Base-by-base conservation (phyloP, 805 yeast genomes). In the Lachancea thermotolerans region DNA sequence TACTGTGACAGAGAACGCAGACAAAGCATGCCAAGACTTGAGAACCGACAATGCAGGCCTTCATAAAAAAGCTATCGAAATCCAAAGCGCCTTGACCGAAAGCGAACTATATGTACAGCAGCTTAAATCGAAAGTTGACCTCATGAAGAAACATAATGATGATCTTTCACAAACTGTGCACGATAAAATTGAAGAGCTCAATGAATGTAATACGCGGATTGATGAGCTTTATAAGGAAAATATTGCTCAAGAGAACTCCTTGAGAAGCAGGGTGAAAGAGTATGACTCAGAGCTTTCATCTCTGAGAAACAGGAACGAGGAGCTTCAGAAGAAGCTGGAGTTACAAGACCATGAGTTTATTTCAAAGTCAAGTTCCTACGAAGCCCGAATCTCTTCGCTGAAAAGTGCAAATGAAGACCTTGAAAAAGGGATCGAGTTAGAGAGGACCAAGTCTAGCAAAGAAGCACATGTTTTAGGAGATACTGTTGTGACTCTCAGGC, bases 341-440 rank as follows among this genome's bases (percentile, higher is more conserved):
- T 18, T 29, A 15, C 37, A 32, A 10, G 35, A 17, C 7, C 2
- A 18, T 10, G 37, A 39, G 30, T 31, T 29, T 31, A 14, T 34
- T 38, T 25, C 49, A 41, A 31, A 41, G 37, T n/a, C 37, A n/a
- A 32, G 42, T 14, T 14, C 42, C 41, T 36, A 47, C 39, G 25
- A 21, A 7, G 25, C 25, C 25, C 25, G 4, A 4, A 21, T 41
- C 11, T 10, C 32, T 10, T 6, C 15, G 4, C 33, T 35, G 17
- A 12, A 14, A 16, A 18, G 28, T 6, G 17, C 27, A 7, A 44
- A 44, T 30, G 42, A 37, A 16, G 36, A 37, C 12, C 17, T 41
- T 12, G 32, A 38, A 29, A 15, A 4, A 8, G 41, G 12, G 12
- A 6, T 46, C 6, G 38, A 35, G 10, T 18, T 31, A 11, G 37